Evolutionary conservation across 257 asterid genomes (phyloP).

Genomic region (Primulina tabacum): DNA sequence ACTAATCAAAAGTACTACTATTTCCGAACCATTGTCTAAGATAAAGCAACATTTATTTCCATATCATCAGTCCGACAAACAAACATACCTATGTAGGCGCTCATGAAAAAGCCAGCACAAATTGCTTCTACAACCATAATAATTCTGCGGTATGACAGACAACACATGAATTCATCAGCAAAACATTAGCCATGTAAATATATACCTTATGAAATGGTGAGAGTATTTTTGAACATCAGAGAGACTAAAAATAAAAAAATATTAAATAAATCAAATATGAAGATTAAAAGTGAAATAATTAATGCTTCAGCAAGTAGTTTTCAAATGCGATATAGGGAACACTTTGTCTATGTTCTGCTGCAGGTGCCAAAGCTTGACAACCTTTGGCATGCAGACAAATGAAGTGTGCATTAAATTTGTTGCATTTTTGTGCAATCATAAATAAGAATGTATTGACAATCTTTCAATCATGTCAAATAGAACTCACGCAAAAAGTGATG

Average conservation of each 20-base stretch:
- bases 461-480: slow-evolving; percentile 20
- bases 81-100: slow-evolving; percentile 78
- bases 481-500: slow-evolving; percentile 2
- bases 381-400: slow-evolving; percentile 20
- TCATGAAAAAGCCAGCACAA: slow-evolving; percentile 83
- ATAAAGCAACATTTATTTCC: slow-evolving; percentile 20
- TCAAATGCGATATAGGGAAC: slow-evolving; percentile 5
- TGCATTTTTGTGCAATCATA: slow-evolving; percentile 13
- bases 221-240: slow-evolving; percentile 19
- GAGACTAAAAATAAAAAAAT: slow-evolving; percentile 12
- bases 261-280: slow-evolving; percentile 8
- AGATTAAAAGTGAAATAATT: too few relatives aligned
- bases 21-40: slow-evolving; percentile 19
- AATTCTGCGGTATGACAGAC: slow-evolving; percentile 60
- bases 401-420: slow-evolving; percentile 4
- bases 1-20: slow-evolving; percentile 12
- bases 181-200: slow-evolving; percentile 1
- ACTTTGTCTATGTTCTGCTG: slow-evolving; percentile 17
- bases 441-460: slow-evolving; percentile 12
- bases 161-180: slow-evolving; percentile 32
- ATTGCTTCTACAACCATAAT: slow-evolving; percentile 80
- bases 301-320: neutral
- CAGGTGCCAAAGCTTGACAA: slow-evolving; percentile 14
- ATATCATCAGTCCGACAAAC: slow-evolving; percentile 20
- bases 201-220: slow-evolving; percentile 15